Evolutionary conservation across 805 yeast genomes (phyloP).

Genomic region (Spencermartinsiella europaea): DNA sequence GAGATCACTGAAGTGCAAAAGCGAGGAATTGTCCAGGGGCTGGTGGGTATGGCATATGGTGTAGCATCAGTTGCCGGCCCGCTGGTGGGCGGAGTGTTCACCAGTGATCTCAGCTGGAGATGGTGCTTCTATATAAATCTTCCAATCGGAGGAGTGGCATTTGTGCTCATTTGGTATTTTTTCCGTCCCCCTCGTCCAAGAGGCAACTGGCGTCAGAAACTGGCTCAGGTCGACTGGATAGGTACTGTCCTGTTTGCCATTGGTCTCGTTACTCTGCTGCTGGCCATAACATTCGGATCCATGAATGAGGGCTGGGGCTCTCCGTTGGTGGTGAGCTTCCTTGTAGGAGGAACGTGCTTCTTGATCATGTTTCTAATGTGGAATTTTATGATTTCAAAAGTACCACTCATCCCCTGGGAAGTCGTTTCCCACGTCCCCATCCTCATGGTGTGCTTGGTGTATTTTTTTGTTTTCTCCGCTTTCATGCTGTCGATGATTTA

Average conservation of each 20-base stretch:
- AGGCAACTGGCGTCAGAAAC: slow-evolving; percentile 36
- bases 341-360: slow-evolving; percentile 40
- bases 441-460: slow-evolving; percentile 32
- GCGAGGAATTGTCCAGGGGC: slow-evolving; percentile 51
- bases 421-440: slow-evolving; percentile 13
- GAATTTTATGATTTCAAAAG: slow-evolving; percentile 37
- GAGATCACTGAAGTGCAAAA: slow-evolving; percentile 45
- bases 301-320: slow-evolving; percentile 46
- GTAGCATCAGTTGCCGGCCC: slow-evolving; percentile 49
- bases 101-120: slow-evolving; percentile 45
- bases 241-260: slow-evolving; percentile 39
- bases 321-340: slow-evolving; percentile 42
- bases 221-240: slow-evolving; percentile 46
- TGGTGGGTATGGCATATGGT: slow-evolving; percentile 36
- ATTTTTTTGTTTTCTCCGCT: slow-evolving; percentile 44
- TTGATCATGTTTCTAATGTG: slow-evolving; percentile 36
- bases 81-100: slow-evolving; percentile 49
- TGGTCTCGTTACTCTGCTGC: slow-evolving; percentile 41
- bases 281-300: slow-evolving; percentile 48
- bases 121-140: slow-evolving; percentile 47
- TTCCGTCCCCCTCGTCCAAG: slow-evolving; percentile 38
- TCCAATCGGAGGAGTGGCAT: slow-evolving; percentile 36
- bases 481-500: slow-evolving; percentile 43
- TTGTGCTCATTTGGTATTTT: slow-evolving; percentile 24
- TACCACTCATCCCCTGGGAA: slow-evolving; percentile 28